Evolutionary conservation across 2,329 filamentous ascomycete species (phyloP), one percentile per base, ranked within the genome.

Genomic region (Fusarium nisikadoi): DNA sequence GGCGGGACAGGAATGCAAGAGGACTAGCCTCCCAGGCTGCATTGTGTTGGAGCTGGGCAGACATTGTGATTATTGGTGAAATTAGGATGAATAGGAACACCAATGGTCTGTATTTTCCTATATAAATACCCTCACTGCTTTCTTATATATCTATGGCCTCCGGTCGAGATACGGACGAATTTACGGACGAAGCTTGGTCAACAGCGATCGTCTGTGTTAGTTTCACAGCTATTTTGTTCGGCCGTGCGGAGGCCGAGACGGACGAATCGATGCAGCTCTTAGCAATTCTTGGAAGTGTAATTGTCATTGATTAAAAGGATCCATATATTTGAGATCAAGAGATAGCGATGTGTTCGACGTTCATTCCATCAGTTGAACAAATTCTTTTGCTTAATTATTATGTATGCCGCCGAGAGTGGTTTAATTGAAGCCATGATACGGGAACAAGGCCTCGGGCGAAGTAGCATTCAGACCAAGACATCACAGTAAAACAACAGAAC

Each of bases 1-100:
- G 75, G 16, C 75, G 74, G 8, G 64, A 76, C n/a, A 77, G 38
- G 50, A 77, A 77, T 31, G 68, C 75, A 49, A 76, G 65, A 19
- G 63, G 54, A 10, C 66, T 55, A 6, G 75, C 64, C 41, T 77
- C 75, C 71, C 72, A 71, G 25, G 62, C 45, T 27, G 75, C 74
- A 36, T 74, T 63, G 9, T 68, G 46, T 63, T 77, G 54, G 6
- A 75, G 43, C 10, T 68, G 64, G 45, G 74, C 55, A 23, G 75
- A 71, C 75, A 77, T 77, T 46, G 25, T 70, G 19, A 23, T 53
- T 27, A 38, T 23, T 42, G 10, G 17, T 19, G 27, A 12, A 11
- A 56, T 19, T 27, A 25, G 11, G 8, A 54, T 42, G 27, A 41
- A 33, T 25, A 33, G 23, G 31, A 46, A 53, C n/a, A 41, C 29